A percentile compares a stretch with the other conserved stretches of the same genome.
These are phyloP conservation scores for Suillus ampliporus DNA, from an alignment of 768 basidiomycete genomes.

Conservation along the genomic window DNA sequence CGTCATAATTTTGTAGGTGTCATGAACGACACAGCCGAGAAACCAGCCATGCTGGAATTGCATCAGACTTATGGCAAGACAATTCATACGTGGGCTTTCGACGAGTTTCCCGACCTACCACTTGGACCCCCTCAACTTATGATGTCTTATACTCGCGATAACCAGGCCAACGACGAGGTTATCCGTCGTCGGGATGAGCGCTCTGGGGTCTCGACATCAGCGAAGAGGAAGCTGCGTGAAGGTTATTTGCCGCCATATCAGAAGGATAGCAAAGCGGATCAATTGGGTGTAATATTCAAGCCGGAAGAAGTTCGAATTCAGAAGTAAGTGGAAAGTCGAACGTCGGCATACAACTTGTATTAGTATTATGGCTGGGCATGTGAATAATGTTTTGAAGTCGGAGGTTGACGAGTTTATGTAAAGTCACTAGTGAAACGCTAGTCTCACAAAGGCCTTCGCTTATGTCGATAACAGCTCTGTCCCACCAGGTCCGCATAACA, in stretches of 20 bases:
- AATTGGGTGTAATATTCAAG: conserved; percentile 44
- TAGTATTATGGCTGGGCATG: conserved; percentile 2
- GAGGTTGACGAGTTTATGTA: neutral
- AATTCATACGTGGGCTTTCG: conserved; percentile 45
- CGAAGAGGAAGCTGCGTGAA: conserved; percentile 40
- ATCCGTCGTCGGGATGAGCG: conserved; percentile 40
- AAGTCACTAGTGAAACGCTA: neutral
- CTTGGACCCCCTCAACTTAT: conserved; percentile 53
- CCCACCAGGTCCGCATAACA: conserved; percentile 60
- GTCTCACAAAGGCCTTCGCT: conserved; percentile 3
- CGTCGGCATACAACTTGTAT: neutral
- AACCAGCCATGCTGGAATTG: conserved; percentile 48
- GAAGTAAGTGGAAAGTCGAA: neutral
- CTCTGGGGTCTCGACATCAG: conserved; percentile 38
- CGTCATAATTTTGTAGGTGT: conserved; percentile 18
- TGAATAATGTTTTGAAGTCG: neutral
- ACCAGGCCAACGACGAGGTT: conserved; percentile 37
- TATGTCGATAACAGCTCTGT: conserved; percentile 46
- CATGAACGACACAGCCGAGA: conserved; percentile 42
- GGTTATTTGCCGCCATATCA: conserved; percentile 47
- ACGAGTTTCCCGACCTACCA: conserved; percentile 46
- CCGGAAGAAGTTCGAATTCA: conserved; percentile 31
- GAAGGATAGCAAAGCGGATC: conserved; percentile 42
- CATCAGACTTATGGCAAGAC: conserved; percentile 55
- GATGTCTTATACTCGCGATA: conserved; percentile 49